A percentile compares a stretch with the other conserved stretches of the same genome.
Conservation (phyloP, 164 flowering plant species). For the Santalum album region DNA sequence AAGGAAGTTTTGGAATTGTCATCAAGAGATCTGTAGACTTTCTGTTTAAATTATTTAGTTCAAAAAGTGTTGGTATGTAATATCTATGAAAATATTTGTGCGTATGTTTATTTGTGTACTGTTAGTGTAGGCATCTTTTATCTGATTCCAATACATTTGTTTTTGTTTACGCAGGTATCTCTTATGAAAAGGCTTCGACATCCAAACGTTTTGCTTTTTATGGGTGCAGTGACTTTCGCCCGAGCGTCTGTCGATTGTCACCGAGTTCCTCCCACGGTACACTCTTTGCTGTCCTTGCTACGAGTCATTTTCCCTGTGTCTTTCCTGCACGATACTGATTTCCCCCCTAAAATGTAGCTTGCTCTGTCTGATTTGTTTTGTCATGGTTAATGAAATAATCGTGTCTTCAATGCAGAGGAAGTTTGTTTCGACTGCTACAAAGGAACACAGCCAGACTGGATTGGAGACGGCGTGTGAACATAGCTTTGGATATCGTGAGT, state of each 20-base stretch:
- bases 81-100: too few relatives aligned
- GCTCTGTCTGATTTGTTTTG: neutral
- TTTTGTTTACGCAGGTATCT: constrained; percentile 47
- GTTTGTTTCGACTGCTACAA: constrained; percentile 78
- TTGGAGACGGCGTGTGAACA: constrained; percentile 80
- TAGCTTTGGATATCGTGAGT: constrained; percentile 95
- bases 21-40: too few relatives aligned
- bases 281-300: constrained; percentile 11
- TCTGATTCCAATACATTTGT: too few relatives aligned
- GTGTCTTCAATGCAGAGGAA: constrained; percentile 80
- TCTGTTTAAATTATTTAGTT: too few relatives aligned
- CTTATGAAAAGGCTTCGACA: constrained; percentile 96
- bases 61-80: too few relatives aligned
- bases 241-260: constrained; percentile 84
- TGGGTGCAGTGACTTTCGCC: constrained; percentile 99
- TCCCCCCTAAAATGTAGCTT: too few relatives aligned
- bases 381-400: neutral
- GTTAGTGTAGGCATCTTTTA: too few relatives aligned
- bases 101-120: too few relatives aligned
- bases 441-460: constrained; percentile 64
- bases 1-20: too few relatives aligned
- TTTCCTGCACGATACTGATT: too few relatives aligned
- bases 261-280: constrained; percentile 99
- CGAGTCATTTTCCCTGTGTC: too few relatives aligned
- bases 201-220: constrained; percentile 91